A percentile compares a stretch with the other conserved stretches of the same genome.
phyloP scores from a whole-genome alignment of 2,329 filamentous ascomycete species.

The Rhynchosporium graminicola region DNA sequence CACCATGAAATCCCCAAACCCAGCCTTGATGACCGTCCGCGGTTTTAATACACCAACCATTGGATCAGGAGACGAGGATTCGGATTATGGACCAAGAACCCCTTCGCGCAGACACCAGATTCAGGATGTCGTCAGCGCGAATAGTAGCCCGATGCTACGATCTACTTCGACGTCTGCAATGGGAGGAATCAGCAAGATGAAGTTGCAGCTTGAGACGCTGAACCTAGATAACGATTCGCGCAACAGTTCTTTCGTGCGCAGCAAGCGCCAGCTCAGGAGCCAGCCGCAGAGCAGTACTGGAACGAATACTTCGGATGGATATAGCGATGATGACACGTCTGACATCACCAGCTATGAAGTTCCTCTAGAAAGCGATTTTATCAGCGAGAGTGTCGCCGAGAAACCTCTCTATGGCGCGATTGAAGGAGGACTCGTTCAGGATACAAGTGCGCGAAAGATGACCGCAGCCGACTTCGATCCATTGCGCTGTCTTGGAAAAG shows the following conservation, averaged over 20 bases:
- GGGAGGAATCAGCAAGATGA: conserved; percentile 80
- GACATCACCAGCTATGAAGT: conserved; percentile 85
- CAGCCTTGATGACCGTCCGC: conserved; percentile 29
- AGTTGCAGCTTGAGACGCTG: conserved; percentile 77
- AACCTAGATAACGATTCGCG: conserved; percentile 60
- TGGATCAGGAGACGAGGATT: conserved; percentile 56
- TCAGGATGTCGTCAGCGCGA: conserved; percentile 49
- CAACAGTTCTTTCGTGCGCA: conserved; percentile 57
- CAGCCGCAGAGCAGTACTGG: conserved; percentile 52
- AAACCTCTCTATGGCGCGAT: conserved; percentile 45
- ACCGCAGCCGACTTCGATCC: conserved; percentile 86
- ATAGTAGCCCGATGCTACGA: conserved; percentile 63
- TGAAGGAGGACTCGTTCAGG: conserved; percentile 56
- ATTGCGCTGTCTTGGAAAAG: conserved; percentile 90
- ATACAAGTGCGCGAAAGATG: conserved; percentile 70
- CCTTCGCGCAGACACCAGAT: conserved; percentile 41
- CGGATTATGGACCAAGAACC: conserved; percentile 49
- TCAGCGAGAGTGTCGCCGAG: conserved; percentile 61
- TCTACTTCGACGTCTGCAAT: conserved; percentile 49
- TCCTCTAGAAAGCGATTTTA: conserved; percentile 79
- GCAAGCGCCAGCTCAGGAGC: conserved; percentile 57
- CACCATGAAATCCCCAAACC: conserved; percentile 24
- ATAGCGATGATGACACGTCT: conserved; percentile 63
- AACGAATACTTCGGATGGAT: conserved; percentile 38
- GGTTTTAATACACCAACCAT: conserved; percentile 41